These are phyloP conservation scores for Kwoniella sp. DNA, from an alignment of 768 basidiomycete species.

Conservation along the genomic window DNA sequence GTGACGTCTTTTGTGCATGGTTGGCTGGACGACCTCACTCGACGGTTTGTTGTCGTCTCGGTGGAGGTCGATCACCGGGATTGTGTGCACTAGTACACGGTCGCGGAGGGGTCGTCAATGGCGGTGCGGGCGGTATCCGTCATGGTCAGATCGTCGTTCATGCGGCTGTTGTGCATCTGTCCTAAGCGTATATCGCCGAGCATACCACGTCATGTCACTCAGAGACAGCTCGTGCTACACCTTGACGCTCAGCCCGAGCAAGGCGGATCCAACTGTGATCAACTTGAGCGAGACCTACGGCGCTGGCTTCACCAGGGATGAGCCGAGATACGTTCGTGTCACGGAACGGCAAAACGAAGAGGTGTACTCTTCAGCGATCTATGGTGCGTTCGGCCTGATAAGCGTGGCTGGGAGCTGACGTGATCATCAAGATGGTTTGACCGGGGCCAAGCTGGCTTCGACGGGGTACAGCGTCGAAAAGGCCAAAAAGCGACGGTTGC, in stretches of 20 bases:
- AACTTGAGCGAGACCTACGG: conserved; percentile 19
- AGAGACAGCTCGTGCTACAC: conserved; percentile 38
- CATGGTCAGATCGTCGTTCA: too few relatives aligned
- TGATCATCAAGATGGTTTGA: conserved; percentile 42
- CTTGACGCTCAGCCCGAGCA: conserved; percentile 17
- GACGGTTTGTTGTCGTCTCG: too few relatives aligned
- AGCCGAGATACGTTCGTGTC: conserved; percentile 28
- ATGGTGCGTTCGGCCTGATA: conserved; percentile 40
- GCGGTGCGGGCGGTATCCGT: too few relatives aligned
- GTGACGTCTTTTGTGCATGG: too few relatives aligned
- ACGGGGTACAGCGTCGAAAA: conserved; percentile 31
- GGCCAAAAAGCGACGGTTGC: conserved; percentile 37
- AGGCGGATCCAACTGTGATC: conserved; percentile 11
- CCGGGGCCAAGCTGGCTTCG: conserved; percentile 37
- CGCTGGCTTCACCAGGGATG: not conserved
- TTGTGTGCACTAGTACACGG: too few relatives aligned
- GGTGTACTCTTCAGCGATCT: conserved; percentile 30
- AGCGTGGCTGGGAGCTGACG: too few relatives aligned
- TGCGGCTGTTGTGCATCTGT: too few relatives aligned
- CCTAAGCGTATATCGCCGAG: too few relatives aligned
- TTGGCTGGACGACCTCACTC: too few relatives aligned
- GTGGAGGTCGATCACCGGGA: too few relatives aligned
- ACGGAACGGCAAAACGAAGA: conserved; percentile 27
- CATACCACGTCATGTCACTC: conserved; percentile 30
- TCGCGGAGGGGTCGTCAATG: too few relatives aligned